Evolutionary conservation across 2,329 filamentous ascomycete genomes (phyloP).

Genomic region (Calonectria pteridis): DNA sequence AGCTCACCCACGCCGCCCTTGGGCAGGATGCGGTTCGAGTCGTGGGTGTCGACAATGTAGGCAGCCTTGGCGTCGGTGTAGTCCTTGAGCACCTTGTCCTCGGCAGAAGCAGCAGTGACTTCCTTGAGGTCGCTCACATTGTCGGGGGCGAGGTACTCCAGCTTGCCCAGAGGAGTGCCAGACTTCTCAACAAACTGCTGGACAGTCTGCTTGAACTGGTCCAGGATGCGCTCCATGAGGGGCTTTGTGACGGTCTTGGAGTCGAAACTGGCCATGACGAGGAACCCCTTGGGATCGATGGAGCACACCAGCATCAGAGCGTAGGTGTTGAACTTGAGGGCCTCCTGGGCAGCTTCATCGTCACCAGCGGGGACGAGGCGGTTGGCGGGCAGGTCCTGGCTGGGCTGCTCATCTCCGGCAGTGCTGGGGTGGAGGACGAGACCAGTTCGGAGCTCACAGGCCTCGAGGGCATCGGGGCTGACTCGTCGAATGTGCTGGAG

Average conservation of each 20-base stretch:
- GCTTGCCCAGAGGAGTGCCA: slow-evolving; percentile 47
- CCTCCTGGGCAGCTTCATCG: neutral
- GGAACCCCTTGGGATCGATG: slow-evolving; percentile 66
- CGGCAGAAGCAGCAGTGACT: neutral
- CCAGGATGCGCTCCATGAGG: slow-evolving; percentile 66
- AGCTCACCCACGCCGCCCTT: neutral
- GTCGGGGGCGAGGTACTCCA: slow-evolving; percentile 50
- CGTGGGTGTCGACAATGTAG: neutral
- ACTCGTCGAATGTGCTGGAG: slow-evolving; percentile 70
- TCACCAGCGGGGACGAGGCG: slow-evolving; percentile 68
- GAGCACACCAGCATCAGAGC: slow-evolving; percentile 75
- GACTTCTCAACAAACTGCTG: slow-evolving; percentile 60
- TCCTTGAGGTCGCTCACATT: slow-evolving; percentile 50
- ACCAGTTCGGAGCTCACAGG: slow-evolving; percentile 68
- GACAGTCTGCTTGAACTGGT: slow-evolving; percentile 64
- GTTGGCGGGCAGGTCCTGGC: slow-evolving; percentile 57
- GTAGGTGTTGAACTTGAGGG: slow-evolving; percentile 69
- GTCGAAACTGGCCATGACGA: slow-evolving; percentile 73
- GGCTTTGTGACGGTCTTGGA: slow-evolving; percentile 66
- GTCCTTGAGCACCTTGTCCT: neutral
- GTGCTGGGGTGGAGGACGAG: slow-evolving; percentile 62
- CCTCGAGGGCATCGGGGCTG: slow-evolving; percentile 57
- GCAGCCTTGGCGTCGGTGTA: neutral
- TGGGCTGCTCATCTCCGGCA: slow-evolving; percentile 31
- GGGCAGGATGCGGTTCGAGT: neutral